Evolutionary conservation across 768 basidiomycete species (phyloP), one percentile per base, ranked within the genome.

Genomic region (Exidia glandulosa): DNA sequence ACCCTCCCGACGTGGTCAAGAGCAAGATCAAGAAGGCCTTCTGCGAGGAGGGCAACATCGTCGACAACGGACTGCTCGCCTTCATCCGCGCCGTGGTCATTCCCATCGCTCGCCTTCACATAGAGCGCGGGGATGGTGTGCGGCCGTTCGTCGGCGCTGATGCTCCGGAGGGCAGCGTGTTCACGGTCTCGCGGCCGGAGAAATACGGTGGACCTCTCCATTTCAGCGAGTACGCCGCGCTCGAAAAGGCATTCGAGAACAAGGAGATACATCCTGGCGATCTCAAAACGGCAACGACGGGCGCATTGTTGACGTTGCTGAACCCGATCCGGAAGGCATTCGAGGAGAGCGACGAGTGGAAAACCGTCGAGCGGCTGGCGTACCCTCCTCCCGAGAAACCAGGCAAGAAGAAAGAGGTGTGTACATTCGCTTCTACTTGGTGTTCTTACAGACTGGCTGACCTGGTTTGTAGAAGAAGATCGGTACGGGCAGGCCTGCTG

Each of bases 1-100:
- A 98, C 72, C 70, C 84, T 3, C 85, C 94, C 0, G 88, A 90
- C 31, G 81, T 77, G 45, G 82, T 97, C 56, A 86, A 87, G 67
- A 86, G 84, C 73, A 98, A 97, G 77, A 83, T 98, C 73, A 92
- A 89, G 72, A 77, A 78, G 27, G 94, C 96, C 1, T 93, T 95
- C 70, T 98, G 94, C 71, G 93, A 95, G 66, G 92, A 94, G 66
- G 94, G 94, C 16, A 93, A 89, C 68, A 75, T 84, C 57, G 80
- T 83, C 50, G 92, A 89, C 29, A 99, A 99, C 71, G 95, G 92
- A 30, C 75, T 97, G 0, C 80, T 96, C 3, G 77, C 89, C 2
- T 97, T 97, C 75, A 80, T 86, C 62, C 75, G 87, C 65, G 85
- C 88, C 14, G 94, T 95, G n/a, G 71, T 94, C 61, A 89, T 96